Base-by-base conservation (phyloP, 108 stramenopile genomes). In the Discostella pseudostelligera region DNA sequence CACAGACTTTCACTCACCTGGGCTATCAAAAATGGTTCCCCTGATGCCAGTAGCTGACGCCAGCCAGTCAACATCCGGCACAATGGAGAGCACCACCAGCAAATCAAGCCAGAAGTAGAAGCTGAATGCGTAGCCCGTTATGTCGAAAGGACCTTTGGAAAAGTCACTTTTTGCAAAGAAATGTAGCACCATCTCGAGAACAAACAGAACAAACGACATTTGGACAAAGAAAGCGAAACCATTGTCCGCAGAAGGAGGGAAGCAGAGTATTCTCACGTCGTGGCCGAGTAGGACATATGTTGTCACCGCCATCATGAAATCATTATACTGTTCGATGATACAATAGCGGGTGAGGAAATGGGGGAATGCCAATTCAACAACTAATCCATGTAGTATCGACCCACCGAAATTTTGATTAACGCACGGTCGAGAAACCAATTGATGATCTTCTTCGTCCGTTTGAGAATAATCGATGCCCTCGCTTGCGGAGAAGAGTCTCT, bases 51-150 rank as follows among this genome's bases (percentile, higher is more conserved):
- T n/a, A 26, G 42, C 61, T 12, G 82, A 72, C 21, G 78, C 69
- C 37, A 85, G 74, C 80, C 82, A 88, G 3, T 51, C 64, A 43
- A 87, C 73, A 53, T 84, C 83, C 32, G 82, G 75, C 8, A 90
- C 58, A 67, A 90, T 79, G 14, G 87, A 84, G 16, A 82, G 62
- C 24, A 84, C 68, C 22, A 84, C 85, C 25, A 87, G 43, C 28
- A 86, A 67, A 73, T 87, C 89, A 22, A 87, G 81, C 74, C 77
- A 86, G 61, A 90, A 90, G 76, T 83, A 88, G 73, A 87, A 87
- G 53, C 76, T 77, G 36, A 69, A 70, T n/a, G 72, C 73, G 53
- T 79, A 83, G 46, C 78, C 78, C 50, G 69, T 73, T 22, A 76
- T 54, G 16, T 36, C 43, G 56, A 69, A 69, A n/a, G 76, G 51